Evolutionary conservation across 495 filamentous ascomycete genomes (phyloP).

Genomic region (Hypoxylon lienhwacheense): DNA sequence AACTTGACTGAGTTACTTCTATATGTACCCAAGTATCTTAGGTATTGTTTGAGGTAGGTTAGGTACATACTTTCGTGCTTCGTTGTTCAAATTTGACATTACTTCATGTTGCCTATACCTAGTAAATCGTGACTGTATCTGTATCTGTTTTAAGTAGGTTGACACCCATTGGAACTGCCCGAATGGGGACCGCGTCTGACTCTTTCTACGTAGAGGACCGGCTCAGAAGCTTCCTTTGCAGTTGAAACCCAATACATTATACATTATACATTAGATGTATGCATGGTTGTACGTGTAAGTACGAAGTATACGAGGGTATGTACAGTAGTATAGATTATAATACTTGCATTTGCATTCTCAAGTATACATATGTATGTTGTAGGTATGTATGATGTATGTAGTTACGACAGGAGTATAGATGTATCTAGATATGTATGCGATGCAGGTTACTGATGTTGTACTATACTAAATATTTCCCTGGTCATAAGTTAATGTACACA

Average conservation of each 20-base stretch:
- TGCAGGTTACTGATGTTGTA: not conserved
- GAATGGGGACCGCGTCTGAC: constrained; percentile 30
- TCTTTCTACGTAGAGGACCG: constrained; percentile 8
- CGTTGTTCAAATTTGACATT: too few relatives aligned
- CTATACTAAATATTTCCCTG: too few relatives aligned
- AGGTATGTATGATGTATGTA: too few relatives aligned
- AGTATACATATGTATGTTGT: not conserved
- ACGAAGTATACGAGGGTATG: not conserved
- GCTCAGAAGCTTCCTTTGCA: constrained; percentile 17
- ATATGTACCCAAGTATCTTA: not conserved
- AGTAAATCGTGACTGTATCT: constrained; percentile 5
- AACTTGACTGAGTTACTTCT: not conserved
- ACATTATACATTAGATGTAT: too few relatives aligned
- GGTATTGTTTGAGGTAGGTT: too few relatives aligned
- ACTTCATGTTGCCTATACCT: not conserved
- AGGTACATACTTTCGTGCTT: too few relatives aligned
- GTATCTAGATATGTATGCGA: constrained; percentile 6
- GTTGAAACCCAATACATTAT: constrained; percentile 9
- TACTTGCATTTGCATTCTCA: constrained; percentile 6
- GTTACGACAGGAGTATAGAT: too few relatives aligned
- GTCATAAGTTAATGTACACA: too few relatives aligned
- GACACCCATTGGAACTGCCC: constrained; percentile 21
- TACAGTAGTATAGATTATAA: constrained; percentile 1
- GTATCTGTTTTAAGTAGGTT: constrained; percentile 28
- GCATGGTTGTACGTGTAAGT: not conserved